Base-by-base conservation (phyloP, 1,139 yeast genomes). In the Diutina neorugosa region DNA sequence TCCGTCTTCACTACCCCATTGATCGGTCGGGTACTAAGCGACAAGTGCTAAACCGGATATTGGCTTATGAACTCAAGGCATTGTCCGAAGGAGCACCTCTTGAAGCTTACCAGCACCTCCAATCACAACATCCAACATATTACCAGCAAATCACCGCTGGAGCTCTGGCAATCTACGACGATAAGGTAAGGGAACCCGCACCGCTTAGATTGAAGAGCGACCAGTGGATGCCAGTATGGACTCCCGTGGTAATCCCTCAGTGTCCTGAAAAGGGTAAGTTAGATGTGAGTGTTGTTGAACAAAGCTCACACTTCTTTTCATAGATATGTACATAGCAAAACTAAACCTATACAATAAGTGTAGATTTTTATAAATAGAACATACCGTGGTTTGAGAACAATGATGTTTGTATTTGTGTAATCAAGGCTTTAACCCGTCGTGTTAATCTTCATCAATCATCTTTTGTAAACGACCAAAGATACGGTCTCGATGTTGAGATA, bases 401-500 rank as follows among this genome's bases (percentile, higher is more conserved):
- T n/a, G n/a, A n/a, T n/a, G n/a, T n/a, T n/a, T n/a, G n/a, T n/a
- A n/a, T n/a, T n/a, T n/a, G n/a, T n/a, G n/a, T n/a, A n/a, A n/a
- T n/a, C n/a, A n/a, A n/a, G n/a, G n/a, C n/a, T n/a, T n/a, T n/a
- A n/a, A n/a, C n/a, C n/a, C n/a, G n/a, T n/a, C n/a, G n/a, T n/a
- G n/a, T n/a, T 19, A n/a, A 4, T n/a, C 16, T 16, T 63, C 63
- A 19, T 61, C 52, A 37, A 73, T 66, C 84, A 81, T 77, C 44
- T 65, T 66, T 58, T 83, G 78, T 37, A 84, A 63, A 55, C 69
- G 71, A 1, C 80, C 80, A 63, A 84, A 83, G 3, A 84, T 82
- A 54, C 65, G 70, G 58, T 84, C 90, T 53, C 90, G 66, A 60
- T 83, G 84, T 1, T 74, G 71, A 0, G 88, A 87, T 59, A 82